Conservation (phyloP, 257 asterid species). For the Apocynum venetum region DNA sequence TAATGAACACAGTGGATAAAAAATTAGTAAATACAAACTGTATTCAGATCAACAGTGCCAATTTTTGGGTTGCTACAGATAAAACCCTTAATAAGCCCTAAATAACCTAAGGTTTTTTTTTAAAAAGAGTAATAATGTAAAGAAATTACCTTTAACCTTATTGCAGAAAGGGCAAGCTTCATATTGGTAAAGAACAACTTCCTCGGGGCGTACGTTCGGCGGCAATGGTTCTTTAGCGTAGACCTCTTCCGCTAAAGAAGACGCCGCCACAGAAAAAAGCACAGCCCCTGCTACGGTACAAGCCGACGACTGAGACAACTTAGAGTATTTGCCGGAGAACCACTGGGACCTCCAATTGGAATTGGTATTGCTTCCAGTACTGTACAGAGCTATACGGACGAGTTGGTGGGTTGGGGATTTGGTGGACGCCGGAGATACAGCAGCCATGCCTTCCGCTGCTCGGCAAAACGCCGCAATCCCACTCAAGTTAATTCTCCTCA, state of each 20-base stretch:
- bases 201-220: slow-evolving; percentile 43
- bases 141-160: slow-evolving; percentile 80
- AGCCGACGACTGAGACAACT: slow-evolving; percentile 25
- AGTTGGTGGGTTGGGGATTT: slow-evolving; percentile 30
- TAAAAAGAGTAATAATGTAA: not conserved
- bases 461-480: slow-evolving; percentile 52
- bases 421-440: slow-evolving; percentile 20
- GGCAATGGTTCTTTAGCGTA: slow-evolving; percentile 70
- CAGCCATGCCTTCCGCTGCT: slow-evolving; percentile 35
- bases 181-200: slow-evolving; percentile 86
- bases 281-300: slow-evolving; percentile 54
- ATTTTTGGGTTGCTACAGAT: not conserved
- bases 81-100: slow-evolving; percentile 16
- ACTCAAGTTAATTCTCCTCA: slow-evolving; percentile 44
- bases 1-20: too few relatives aligned
- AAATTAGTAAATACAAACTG: not conserved
- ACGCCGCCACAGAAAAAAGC: slow-evolving; percentile 69
- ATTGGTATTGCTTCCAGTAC: slow-evolving; percentile 27
- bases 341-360: slow-evolving; percentile 46
- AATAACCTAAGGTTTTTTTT: not conserved
- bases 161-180: slow-evolving; percentile 97
- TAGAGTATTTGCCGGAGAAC: slow-evolving; percentile 35
- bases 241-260: slow-evolving; percentile 51
- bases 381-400: slow-evolving; percentile 42
- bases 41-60: not conserved